Conservation (phyloP, 2,329 filamentous ascomycete genomes). For the Helminthosporium solani region DNA sequence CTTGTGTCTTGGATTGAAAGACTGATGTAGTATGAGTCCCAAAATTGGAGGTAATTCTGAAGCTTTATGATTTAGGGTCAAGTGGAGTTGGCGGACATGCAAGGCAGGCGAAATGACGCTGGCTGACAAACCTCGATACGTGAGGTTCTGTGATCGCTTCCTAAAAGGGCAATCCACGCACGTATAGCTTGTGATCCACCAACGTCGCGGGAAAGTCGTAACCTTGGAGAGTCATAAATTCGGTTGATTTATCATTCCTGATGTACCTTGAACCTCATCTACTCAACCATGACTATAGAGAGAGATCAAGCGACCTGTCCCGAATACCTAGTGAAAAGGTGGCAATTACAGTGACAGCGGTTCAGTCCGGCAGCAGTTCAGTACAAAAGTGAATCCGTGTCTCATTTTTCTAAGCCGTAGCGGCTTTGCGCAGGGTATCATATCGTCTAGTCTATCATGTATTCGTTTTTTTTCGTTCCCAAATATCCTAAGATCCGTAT, state of each 20-base stretch:
- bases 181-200: neutral
- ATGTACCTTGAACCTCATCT: too few relatives aligned
- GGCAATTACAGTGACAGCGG: neutral
- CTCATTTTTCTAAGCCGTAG: constrained; percentile 11
- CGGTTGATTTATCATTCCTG: neutral
- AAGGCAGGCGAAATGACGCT: neutral
- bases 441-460: constrained; percentile 18
- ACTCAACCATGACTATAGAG: too few relatives aligned
- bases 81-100: neutral
- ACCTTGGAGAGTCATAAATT: neutral
- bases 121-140: constrained; percentile 3
- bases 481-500: constrained; percentile 1
- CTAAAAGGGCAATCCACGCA: constrained; percentile 1
- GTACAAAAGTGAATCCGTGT: constrained; percentile 5
- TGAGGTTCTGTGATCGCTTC: neutral
- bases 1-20: too few relatives aligned
- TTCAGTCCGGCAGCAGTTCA: constrained; percentile 10
- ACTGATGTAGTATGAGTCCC: neutral
- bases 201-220: neutral
- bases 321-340: neutral
- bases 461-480: constrained; percentile 4
- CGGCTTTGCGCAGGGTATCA: constrained; percentile 17
- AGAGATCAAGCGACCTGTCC: neutral
- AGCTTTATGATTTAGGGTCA: too few relatives aligned
- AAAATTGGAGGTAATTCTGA: neutral